Conservation (phyloP, 805 yeast species). For the Blastobotrys attinorum region DNA sequence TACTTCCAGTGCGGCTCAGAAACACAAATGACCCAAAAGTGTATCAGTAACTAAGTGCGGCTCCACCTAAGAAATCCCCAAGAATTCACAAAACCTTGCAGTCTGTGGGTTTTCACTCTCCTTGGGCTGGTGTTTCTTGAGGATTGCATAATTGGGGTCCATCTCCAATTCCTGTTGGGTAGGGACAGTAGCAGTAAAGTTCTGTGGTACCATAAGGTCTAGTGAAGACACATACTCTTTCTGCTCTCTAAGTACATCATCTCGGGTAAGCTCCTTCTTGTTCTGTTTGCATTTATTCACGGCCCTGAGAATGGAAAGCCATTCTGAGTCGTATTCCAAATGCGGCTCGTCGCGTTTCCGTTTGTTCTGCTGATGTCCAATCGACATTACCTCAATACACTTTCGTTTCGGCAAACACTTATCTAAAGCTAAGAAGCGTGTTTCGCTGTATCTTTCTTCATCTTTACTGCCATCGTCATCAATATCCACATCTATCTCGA, state of each 20-base stretch:
- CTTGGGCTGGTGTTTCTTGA: not conserved
- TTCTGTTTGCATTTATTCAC: too few relatives aligned
- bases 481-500: constrained; percentile 23
- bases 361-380: constrained; percentile 20
- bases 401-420: constrained; percentile 65
- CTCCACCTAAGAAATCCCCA: too few relatives aligned
- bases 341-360: constrained; percentile 4
- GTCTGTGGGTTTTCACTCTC: not conserved
- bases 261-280: too few relatives aligned
- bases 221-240: not conserved
- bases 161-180: not conserved
- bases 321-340: constrained; percentile 29
- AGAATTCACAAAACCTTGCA: not conserved
- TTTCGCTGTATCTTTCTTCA: constrained; percentile 6
- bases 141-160: not conserved
- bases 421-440: constrained; percentile 70
- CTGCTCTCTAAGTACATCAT: too few relatives aligned
- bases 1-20: too few relatives aligned
- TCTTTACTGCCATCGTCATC: constrained; percentile 11
- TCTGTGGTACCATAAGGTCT: not conserved
- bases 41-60: too few relatives aligned
- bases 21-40: too few relatives aligned
- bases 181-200: not conserved
- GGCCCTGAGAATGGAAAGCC: constrained; percentile 26
- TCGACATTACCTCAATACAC: constrained; percentile 45